A percentile compares a stretch with the other conserved stretches of the same genome.
Evolutionary conservation across 805 yeast genomes (phyloP).

Genomic region (Yarrowia divulgata): DNA sequence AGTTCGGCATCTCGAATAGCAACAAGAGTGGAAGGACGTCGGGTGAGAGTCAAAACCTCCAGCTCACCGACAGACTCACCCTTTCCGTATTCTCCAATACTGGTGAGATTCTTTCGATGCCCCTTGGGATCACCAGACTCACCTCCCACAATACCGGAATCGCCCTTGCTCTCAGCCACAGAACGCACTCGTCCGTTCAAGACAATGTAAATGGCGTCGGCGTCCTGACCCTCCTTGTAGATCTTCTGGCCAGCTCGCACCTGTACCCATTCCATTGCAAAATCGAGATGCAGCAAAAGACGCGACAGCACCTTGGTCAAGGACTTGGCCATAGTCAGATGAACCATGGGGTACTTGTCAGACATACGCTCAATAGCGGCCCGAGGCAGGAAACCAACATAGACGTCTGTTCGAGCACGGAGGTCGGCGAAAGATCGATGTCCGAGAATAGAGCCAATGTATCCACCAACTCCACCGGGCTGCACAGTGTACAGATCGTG

Average conservation of each 20-base stretch:
- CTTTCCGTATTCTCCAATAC: slow-evolving; percentile 84
- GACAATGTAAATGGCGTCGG: slow-evolving; percentile 90
- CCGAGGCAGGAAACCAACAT: slow-evolving; percentile 75
- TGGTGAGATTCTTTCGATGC: slow-evolving; percentile 41
- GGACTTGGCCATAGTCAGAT: slow-evolving; percentile 77
- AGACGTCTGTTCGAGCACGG: slow-evolving; percentile 64
- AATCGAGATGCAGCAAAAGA: slow-evolving; percentile 77
- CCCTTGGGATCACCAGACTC: slow-evolving; percentile 25
- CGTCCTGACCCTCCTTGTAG: slow-evolving; percentile 81
- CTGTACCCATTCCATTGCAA: slow-evolving; percentile 95
- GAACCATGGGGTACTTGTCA: slow-evolving; percentile 78
- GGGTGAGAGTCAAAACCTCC: slow-evolving; percentile 84
- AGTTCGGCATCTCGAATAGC: slow-evolving; percentile 94
- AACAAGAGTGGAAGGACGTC: slow-evolving; percentile 70
- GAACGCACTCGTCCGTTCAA: slow-evolving; percentile 87
- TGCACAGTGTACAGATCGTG: slow-evolving; percentile 61
- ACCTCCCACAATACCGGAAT: slow-evolving; percentile 10
- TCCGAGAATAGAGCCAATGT: slow-evolving; percentile 79
- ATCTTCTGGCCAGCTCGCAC: slow-evolving; percentile 83
- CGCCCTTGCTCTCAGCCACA: slow-evolving; percentile 46
- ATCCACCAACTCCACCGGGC: slow-evolving; percentile 88
- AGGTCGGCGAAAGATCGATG: slow-evolving; percentile 78
- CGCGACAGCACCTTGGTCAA: slow-evolving; percentile 71
- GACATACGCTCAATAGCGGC: slow-evolving; percentile 66
- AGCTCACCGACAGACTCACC: slow-evolving; percentile 96